Evolutionary conservation across 495 filamentous ascomycete species (phyloP), one percentile per base, ranked within the genome.

Genomic region (Hypoxylon rickii): DNA sequence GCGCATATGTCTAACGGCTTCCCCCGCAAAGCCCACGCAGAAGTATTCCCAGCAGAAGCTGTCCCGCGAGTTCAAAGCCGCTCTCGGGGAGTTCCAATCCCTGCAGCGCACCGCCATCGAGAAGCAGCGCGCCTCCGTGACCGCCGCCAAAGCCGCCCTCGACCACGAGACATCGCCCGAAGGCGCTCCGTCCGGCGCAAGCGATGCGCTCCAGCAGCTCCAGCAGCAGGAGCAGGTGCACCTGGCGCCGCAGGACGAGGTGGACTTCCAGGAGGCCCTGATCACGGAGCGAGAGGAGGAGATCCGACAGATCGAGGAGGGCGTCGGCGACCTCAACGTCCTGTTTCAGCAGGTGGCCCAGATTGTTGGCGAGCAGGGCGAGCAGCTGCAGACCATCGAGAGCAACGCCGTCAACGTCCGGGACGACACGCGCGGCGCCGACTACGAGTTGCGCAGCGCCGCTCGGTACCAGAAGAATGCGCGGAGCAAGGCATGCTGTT

Each of bases 231-330:
- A 94, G 58, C 83, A 89, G 62, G 76, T 87, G 19, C 89, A 87
- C 12, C 81, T 97, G 1, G 94, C 94, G 1, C 83, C 91, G 29
- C 94, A 99, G 68, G 87, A 89, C 65, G 94, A 99, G 64, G 94
- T 99, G 43, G 92, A 97, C 65, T 99, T 97, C 76, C 95, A 99
- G 66, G 95, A 97, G 55, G 85, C 87, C 8, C 75, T 99, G 26
- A 97, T 99, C 67, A 84, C 93, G 55, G 92, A 97, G 78, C 90
- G 94, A 13, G 94, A 99, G 70, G 81, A 87, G 16, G 94, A 97
- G 77, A 99, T 99, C 61, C 86, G 92, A 22, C 90, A 94, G 64
- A 97, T 99, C 65, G 94, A 99, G 73, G 92, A 96, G 66, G 89
- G 87, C 53, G 93, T 98, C 8, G 88, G 89, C 45, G 94, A 98